Percentiles rank a stretch among this genome's conserved stretches.
These are phyloP conservation scores for Phytopythium montanum DNA, from an alignment of 352 stramenopile genomes.

Conservation along the genomic window DNA sequence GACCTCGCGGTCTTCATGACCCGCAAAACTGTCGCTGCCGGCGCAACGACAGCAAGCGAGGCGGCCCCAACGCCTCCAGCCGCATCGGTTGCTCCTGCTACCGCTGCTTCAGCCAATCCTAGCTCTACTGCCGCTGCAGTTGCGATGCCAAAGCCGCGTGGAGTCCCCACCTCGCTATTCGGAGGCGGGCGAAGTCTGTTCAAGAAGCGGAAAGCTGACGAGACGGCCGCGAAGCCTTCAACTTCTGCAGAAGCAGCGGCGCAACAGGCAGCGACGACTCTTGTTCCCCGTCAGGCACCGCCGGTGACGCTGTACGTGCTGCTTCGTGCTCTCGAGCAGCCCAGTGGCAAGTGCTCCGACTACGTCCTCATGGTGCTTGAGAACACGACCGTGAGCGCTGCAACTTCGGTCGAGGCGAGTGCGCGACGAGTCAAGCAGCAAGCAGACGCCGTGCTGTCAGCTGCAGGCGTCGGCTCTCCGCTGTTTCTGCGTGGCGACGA, in stretches of 20 bases:
- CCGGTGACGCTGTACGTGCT: constrained; percentile 26
- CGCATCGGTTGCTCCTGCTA: constrained; percentile 3
- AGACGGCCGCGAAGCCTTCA: constrained; percentile 4
- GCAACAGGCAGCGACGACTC: constrained; percentile 7
- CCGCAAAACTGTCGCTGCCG: constrained; percentile 8
- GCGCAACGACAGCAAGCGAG: background rate
- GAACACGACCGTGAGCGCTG: constrained; percentile 4
- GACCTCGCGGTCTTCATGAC: constrained; percentile 27
- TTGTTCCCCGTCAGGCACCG: constrained; percentile 18
- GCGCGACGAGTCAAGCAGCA: constrained; percentile 16
- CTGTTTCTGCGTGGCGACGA: constrained; percentile 37
- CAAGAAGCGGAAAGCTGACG: constrained; percentile 18
- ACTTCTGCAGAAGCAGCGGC: constrained; percentile 8
- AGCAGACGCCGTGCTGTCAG: constrained; percentile 3
- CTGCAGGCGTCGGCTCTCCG: background rate
- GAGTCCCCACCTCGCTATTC: constrained; percentile 13
- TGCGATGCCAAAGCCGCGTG: constrained; percentile 1
- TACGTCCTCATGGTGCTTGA: constrained; percentile 7
- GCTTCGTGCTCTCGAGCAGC: constrained; percentile 17
- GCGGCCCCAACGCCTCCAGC: background rate
- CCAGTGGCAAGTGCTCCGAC: background rate
- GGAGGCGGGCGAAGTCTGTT: constrained; percentile 19
- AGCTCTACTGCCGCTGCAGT: background rate
- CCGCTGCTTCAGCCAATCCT: background rate
- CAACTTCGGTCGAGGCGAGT: constrained; percentile 12